Conservation (phyloP, 1,284 basidiomycete genomes). For the Tilletia walkeri region DNA sequence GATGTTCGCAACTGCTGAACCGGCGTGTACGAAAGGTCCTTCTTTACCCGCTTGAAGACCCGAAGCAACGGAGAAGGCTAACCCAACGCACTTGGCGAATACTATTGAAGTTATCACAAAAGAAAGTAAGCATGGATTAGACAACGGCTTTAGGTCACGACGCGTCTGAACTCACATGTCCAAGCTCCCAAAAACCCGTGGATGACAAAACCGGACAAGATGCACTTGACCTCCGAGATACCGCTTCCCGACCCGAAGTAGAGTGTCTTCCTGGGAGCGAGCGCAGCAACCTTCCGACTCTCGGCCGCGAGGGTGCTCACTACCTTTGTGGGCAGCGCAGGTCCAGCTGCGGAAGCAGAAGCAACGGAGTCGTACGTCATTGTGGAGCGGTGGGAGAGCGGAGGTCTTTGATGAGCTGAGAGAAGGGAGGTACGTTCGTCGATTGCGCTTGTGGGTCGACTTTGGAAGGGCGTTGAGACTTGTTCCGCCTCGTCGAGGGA, state of each 20-base stretch:
- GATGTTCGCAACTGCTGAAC: constrained; percentile 85
- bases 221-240: constrained; percentile 98
- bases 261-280: constrained; percentile 59
- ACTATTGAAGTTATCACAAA: neutral
- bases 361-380: constrained; percentile 7
- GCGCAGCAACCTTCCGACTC: constrained; percentile 31
- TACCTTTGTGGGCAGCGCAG: constrained; percentile 22
- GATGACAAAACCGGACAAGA: constrained; percentile 94
- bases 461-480: neutral
- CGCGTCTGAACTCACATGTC: constrained; percentile 65
- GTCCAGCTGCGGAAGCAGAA: neutral
- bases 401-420: neutral
- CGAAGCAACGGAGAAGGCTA: constrained; percentile 75
- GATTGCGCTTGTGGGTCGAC: neutral
- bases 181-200: constrained; percentile 85
- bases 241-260: constrained; percentile 85
- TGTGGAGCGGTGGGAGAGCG: neutral
- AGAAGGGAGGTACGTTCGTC: constrained; percentile 5
- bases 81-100: constrained; percentile 15
- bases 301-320: constrained; percentile 30
- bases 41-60: constrained; percentile 97
- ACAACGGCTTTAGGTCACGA: too few relatives aligned
- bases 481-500: too few relatives aligned
- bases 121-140: neutral
- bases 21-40: constrained; percentile 95